A percentile compares a stretch with the other conserved stretches of the same genome.
These are phyloP conservation scores for Luzula sylvatica DNA, from an alignment of 176 grass and related monocot genomes.

Conservation along the genomic window DNA sequence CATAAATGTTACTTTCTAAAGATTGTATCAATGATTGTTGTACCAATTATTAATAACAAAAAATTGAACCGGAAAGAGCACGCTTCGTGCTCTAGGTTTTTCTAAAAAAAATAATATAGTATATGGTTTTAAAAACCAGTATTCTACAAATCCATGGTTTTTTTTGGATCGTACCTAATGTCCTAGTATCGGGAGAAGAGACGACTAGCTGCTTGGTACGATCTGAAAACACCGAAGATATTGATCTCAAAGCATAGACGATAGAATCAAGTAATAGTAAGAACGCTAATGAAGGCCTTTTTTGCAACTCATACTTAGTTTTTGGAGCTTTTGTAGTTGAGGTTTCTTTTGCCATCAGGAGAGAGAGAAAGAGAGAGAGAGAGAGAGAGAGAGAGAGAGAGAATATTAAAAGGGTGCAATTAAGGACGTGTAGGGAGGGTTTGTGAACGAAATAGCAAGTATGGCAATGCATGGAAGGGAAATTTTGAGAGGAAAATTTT, in stretches of 20 bases:
- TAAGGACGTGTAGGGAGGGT: too few species aligned
- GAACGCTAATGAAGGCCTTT: slow-evolving; percentile 2
- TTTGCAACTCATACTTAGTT: background rate
- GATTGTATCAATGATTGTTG: background rate
- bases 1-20: too few species aligned
- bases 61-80: background rate
- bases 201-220: background rate
- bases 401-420: too few species aligned
- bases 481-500: too few species aligned
- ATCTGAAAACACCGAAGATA: background rate
- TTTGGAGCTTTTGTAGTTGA: background rate
- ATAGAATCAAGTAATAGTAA: background rate
- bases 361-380: background rate
- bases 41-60: background rate
- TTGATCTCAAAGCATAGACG: background rate
- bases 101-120: background rate
- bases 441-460: too few species aligned
- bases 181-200: background rate
- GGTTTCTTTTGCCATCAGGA: background rate
- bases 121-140: background rate
- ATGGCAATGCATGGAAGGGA: too few species aligned
- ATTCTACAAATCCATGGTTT: background rate
- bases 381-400: too few species aligned
- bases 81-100: too few species aligned
- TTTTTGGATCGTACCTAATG: background rate